Base-by-base conservation (phyloP, 768 basidiomycete species). In the Psilocybe azurescens region DNA sequence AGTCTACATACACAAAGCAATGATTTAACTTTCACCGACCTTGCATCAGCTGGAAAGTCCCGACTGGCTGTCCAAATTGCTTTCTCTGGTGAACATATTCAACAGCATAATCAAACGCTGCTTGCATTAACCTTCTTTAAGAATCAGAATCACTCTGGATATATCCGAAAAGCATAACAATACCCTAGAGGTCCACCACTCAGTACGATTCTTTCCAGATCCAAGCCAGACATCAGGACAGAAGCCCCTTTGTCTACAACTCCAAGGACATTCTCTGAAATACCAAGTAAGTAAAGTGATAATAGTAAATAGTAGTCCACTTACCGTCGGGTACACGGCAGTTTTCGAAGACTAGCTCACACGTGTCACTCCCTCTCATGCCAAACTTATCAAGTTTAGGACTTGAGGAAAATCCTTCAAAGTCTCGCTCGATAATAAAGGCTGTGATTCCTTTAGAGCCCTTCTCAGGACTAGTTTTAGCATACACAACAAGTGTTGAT, bases 21-120 rank as follows among this genome's bases (percentile, higher is more conserved):
- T 59, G 62, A 64, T 56, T 61, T 56, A 62, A 53, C 44, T 52
- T 5, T 24, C 18, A 63, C 78, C 69, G 71, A 87, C 95, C 95
- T 85, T 97, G 96, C 93, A 98, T 97, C 59, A 97, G 72, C 74
- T 97, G 95, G 82, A 97, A 97, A 36, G 90, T 90, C 20, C 92
- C 96, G 47, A 98, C 83, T 9, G 90, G 88, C 69, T 86, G 86
- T 39, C 90, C 93, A 67, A 98, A 98, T 72, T 98, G 96, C 74
- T 94, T 87, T 64, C 96, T 84, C 58, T 95, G 89, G 71, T 98
- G 96, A n/a, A 95, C 85, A 72, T 97, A 97, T 69, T 91, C 89
- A 7, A 94, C 81, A 9, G 92, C 89, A 64, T 89, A 81, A 73
- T 97, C 95, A 69, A 97, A 95, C 4, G 96, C 94, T 7, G 93